Percentiles rank a stretch among this genome's conserved stretches.
These are phyloP conservation scores for Termitomyces sp. DNA, from an alignment of 768 basidiomycete genomes.

Conservation along the genomic window DNA sequence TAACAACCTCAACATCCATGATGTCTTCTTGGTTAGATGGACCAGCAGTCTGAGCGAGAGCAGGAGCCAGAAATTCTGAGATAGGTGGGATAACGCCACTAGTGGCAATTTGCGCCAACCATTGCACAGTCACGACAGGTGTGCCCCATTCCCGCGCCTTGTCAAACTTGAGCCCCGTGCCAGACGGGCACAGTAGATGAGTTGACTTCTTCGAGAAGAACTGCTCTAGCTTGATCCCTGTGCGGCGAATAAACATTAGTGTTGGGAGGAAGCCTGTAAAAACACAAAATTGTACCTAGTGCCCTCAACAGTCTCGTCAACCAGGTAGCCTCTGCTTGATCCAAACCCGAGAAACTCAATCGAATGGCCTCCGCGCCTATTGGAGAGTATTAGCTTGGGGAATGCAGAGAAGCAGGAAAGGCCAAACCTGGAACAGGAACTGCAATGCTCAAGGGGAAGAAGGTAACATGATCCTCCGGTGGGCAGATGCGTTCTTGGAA, in stretches of 20 bases:
- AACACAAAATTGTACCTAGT: slow-evolving; percentile 46
- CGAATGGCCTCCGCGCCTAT: slow-evolving; percentile 54
- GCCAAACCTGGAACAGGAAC: slow-evolving; percentile 57
- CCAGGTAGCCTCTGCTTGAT: slow-evolving; percentile 65
- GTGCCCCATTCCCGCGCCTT: slow-evolving; percentile 80
- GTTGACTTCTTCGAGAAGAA: slow-evolving; percentile 69
- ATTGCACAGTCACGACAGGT: slow-evolving; percentile 65
- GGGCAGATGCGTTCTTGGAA: slow-evolving; percentile 70
- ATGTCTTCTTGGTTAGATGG: not conserved
- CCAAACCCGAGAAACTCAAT: slow-evolving; percentile 75
- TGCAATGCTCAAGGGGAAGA: slow-evolving; percentile 56
- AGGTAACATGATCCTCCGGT: slow-evolving; percentile 66
- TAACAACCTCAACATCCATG: slow-evolving; percentile 8
- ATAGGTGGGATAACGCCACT: slow-evolving; percentile 44
- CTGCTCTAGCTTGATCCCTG: slow-evolving; percentile 53
- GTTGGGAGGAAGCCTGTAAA: not conserved
- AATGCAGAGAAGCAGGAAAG: not conserved
- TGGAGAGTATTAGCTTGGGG: not conserved
- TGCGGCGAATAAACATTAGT: not conserved
- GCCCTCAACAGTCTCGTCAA: slow-evolving; percentile 63
- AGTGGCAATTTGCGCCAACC: slow-evolving; percentile 60
- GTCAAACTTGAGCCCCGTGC: slow-evolving; percentile 67
- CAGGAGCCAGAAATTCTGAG: slow-evolving; percentile 28
- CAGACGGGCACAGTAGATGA: slow-evolving; percentile 76
- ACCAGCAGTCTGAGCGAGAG: not conserved